Base-by-base conservation (phyloP, 2,329 filamentous ascomycete genomes). In the Monilinia laxa region DNA sequence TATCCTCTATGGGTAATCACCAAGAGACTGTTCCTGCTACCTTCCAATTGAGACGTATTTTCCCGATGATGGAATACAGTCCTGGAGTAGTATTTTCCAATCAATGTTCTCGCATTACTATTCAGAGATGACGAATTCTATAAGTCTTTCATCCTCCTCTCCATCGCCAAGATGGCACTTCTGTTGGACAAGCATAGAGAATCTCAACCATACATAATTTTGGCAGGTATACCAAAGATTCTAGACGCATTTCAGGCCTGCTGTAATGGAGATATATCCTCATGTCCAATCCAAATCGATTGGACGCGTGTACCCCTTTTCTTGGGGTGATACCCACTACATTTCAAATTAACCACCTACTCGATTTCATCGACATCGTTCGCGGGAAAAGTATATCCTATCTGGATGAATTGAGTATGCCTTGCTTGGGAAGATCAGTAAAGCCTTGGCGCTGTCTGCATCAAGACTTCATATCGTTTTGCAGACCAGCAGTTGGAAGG, bases 281-380 rank as follows among this genome's bases (percentile, higher is more conserved):
- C 56, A 45, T 45, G 45, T 10, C 56, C 40, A 45, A 58, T 58
- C 23, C 56, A n/a, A 28, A 45, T 31, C 28, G 18, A 23, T 42
- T 49, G 40, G 25, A 56, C 52, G 52, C 62, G 62, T 64, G 25
- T 64, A 56, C 52, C 28, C 31, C 49, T 64, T 10, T 4, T 47
- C 10, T 56, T 49, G 62, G 62, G 12, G 23, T 23, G 6, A 18
- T 35, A 4, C 20, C 53, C 40, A 38, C 7, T 38, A n/a, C 16
- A 4, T 16, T 25, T 6, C n/a, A 16, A 14, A 9, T 35, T 45
- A 23, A 40, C 45, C 23, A 40, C 52, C 14, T 47, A 53, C 20
- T 62, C 14, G 16, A 53, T 45, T 31, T 18, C 9, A n/a, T 49
- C 20, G 23, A 53, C 23, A 18, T 35, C n/a, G 18, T 53, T 65